Evolutionary conservation across 2,329 filamentous ascomycete genomes (phyloP), one percentile per base, ranked within the genome.

Genomic region (Grosmannia huntii): DNA sequence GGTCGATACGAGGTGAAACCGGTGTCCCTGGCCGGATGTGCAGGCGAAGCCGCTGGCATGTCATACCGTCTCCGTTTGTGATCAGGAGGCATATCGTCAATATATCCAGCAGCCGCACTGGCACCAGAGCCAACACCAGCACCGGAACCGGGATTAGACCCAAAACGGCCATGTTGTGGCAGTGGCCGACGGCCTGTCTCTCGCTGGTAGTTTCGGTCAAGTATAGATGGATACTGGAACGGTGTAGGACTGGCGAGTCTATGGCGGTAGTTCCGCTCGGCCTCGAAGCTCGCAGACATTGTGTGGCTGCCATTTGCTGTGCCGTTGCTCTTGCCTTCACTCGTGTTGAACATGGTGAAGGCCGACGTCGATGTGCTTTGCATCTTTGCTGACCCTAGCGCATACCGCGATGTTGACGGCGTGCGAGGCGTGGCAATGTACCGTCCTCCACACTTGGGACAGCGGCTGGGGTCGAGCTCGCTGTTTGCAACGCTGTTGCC

Each of bases 361-460:
- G 31, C 41, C 0, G 57, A 31, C 16, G 51, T 21, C 10, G 57
- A 25, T 48, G 33, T 25, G 21, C 36, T 21, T 21, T 28, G 14
- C 21, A 19, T 9, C 10, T 48, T 57, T 5, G 57, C 55, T 16
- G 60, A 59, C 14, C 23, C 54, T 14, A 55, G 46, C 2, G 48
- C 50, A 19, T 56, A 51, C 3, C 60, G 60, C 11, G 78, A 75
- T 3, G 75, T 78, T 19, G 72, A 78, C 0, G 83, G 81, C 10
- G 83, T 84, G 46, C 77, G 76, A 0, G 84, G 82, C 6, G 82
- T 82, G 56, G 79, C 78, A 65, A 85, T 83, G 66, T 78, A 83
- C 12, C 83, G 76, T 14, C 87, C 87, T 60, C 85, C 84, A 64
- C 88, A 91, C 75, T 84, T 89, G 38, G 77, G 75, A 67, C 88